phyloP scores from a whole-genome alignment of 805 yeast genomes.

The Spathaspora arborariae region DNA sequence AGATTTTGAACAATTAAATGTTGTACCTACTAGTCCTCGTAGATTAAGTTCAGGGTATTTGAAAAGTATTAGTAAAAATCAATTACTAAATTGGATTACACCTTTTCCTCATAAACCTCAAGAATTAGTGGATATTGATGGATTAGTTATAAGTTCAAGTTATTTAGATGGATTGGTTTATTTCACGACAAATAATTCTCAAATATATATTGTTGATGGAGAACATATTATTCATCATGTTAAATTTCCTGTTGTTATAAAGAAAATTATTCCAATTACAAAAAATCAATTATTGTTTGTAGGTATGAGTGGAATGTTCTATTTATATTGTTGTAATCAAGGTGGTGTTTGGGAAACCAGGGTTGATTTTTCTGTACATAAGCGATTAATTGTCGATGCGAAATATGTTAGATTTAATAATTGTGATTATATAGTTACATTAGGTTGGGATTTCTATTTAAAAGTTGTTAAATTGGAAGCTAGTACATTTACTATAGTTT shows the following conservation, averaged over 20 bases:
- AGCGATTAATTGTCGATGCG: slow-evolving; percentile 36
- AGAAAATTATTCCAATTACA: slow-evolving; percentile 29
- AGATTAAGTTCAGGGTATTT: slow-evolving; percentile 6
- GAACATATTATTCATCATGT: slow-evolving; percentile 12
- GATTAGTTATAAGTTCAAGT: slow-evolving; percentile 22
- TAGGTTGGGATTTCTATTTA: slow-evolving; percentile 57
- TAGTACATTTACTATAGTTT: slow-evolving; percentile 10
- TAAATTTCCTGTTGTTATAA: slow-evolving; percentile 26
- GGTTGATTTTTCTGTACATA: slow-evolving; percentile 27
- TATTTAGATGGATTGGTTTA: slow-evolving; percentile 9
- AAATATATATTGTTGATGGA: slow-evolving; percentile 16
- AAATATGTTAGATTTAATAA: slow-evolving; percentile 17
- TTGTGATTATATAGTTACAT: slow-evolving; percentile 42
- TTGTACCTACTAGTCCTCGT: slow-evolving; percentile 1
- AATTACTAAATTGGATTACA: slow-evolving; percentile 25
- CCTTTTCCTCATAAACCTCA: slow-evolving; percentile 24
- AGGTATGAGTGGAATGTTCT: slow-evolving; percentile 51
- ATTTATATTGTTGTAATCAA: slow-evolving; percentile 8
- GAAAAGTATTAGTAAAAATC: slow-evolving; percentile 7
- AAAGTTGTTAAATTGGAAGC: slow-evolving; percentile 29
- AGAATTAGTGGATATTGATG: slow-evolving; percentile 13
- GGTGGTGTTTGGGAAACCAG: slow-evolving; percentile 1
- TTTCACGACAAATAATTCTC: slow-evolving; percentile 17
- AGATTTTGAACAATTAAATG: slow-evolving; percentile 5
- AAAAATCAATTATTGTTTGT: slow-evolving; percentile 30